phyloP scores from a whole-genome alignment of 805 yeast genomes.

The Candida loeiensis region DNA sequence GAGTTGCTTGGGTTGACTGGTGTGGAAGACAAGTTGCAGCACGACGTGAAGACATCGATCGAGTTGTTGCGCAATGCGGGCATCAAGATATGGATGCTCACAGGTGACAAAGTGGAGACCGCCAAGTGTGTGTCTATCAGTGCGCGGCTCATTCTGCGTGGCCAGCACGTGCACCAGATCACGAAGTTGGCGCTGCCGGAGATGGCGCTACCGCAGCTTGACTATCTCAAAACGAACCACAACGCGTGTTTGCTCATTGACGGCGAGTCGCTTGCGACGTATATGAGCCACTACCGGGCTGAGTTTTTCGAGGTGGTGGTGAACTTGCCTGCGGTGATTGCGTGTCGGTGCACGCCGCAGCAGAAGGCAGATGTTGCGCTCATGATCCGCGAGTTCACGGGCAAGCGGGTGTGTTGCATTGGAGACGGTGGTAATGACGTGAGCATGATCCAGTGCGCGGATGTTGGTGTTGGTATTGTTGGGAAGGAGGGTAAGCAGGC shows the following conservation, averaged over 20 bases:
- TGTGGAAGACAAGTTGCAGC: conserved; percentile 92
- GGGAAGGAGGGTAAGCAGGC: conserved; percentile 99
- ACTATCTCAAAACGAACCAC: conserved; percentile 58
- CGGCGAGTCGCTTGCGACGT: conserved; percentile 83
- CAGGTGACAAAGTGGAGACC: conserved; percentile 98
- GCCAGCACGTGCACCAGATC: conserved; percentile 87
- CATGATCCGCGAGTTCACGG: conserved; percentile 72
- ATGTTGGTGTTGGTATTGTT: conserved; percentile 98
- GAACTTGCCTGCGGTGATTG: conserved; percentile 87
- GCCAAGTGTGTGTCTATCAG: conserved; percentile 98
- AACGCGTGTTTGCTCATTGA: conserved; percentile 83
- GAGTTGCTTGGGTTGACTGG: conserved; percentile 93
- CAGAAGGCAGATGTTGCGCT: conserved; percentile 95
- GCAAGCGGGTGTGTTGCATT: conserved; percentile 91
- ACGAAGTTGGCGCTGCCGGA: conserved; percentile 63
- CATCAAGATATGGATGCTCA: conserved; percentile 96
- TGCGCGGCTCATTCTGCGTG: conserved; percentile 86
- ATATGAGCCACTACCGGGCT: conserved; percentile 55
- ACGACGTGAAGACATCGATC: conserved; percentile 85
- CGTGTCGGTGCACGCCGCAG: conserved; percentile 98
- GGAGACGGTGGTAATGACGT: conserved; percentile 99
- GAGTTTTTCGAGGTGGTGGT: conserved; percentile 80
- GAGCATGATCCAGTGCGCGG: conserved; percentile 97
- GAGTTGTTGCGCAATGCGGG: conserved; percentile 95
- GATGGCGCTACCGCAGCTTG: conserved; percentile 71